Evolutionary conservation across 495 filamentous ascomycete genomes (phyloP), one percentile per base, ranked within the genome.

Genomic region (Cercophora newfieldiana): DNA sequence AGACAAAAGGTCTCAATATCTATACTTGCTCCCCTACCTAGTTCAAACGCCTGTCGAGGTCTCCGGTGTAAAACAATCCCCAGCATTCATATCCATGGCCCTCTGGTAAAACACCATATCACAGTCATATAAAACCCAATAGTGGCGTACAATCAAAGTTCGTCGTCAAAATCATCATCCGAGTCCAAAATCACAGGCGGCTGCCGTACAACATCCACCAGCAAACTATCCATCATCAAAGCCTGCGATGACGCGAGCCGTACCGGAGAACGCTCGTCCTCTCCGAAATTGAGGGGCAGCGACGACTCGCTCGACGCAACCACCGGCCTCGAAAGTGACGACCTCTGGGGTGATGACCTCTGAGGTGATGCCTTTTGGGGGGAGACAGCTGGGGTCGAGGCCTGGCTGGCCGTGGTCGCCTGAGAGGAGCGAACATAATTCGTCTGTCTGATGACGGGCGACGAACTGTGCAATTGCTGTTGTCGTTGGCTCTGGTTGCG

Each of bases 141-240:
- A 31, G 24, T 6, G 37, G 50, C n/a, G 14, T 30, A 8, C 59
- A 61, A 30, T 51, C 16, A 31, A 28, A 57, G n/a, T 56, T 61
- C 59, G 26, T 59, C 66, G 5, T 68, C 63, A 19, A 75, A 69
- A n/a, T 85, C 83, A 37, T 78, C 80, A 19, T 81, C 81, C 4
- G 77, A 80, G 67, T 85, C 82, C 71, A 71, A 78, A 29, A 82
- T 72, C 56, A 59, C 59, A 0, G 80, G 82, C 33, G 80, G 82
- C 14, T 63, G 69, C 19, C 76, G 74, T 33, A 83, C 69, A 69
- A 80, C 78, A 65, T 83, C 82, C 37, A 80, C 71, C 65, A 87
- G 30, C 66, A 88, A 68, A 70, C 84, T 87, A 48, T 85, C 83
- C 71, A 86, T 72, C 72, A 86, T 80, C 63, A 76, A 64, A 3